Evolutionary conservation across 2,329 filamentous ascomycete species (phyloP), one percentile per base, ranked within the genome.

Genomic region (Pochonia chlamydosporia): DNA sequence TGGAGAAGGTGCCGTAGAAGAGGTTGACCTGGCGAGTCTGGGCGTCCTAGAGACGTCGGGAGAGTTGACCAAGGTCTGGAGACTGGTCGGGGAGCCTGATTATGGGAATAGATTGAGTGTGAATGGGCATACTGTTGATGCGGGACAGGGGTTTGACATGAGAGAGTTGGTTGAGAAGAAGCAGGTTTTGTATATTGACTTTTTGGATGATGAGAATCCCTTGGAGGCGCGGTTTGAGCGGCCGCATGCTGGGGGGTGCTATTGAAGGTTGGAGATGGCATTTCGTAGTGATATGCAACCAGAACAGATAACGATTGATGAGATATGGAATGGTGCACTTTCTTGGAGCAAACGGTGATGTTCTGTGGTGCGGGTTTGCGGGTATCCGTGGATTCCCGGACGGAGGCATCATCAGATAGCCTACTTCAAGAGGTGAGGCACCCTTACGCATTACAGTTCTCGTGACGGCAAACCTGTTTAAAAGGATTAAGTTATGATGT

Each of bases 51-150:
- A 33, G 4, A 28, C 14, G 24, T 30, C 39, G 9, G 21, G 16
- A 2, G 20, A 23, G 8, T 49, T 18, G 18, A 53, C n/a, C 16
- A 37, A 11, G 16, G 35, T 37, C 11, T 37, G 35, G 35, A 37
- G 35, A 18, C 35, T 37, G 48, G 33, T 56, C 13, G 24, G 49
- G 47, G 31, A 43, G 39, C 16, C 21, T 28, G 9, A 36, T 6
- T 25, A 40, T n/a, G 52, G 53, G 5, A 49, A 54, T 7, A 70
- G 69, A 55, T 49, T 71, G 40, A 68, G 61, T 41, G 56, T 71
- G 3, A 71, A 71, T 55, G 68, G 59, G 4, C 52, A 58, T n/a
- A 61, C 67, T 5, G 49, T 71, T 18, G 68, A 71, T 28, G 54
- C 56, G 3, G 59, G 58, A 1, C 68, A 71, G 3, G 66, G 63